phyloP scores from a whole-genome alignment of 1,284 basidiomycete genomes.

The Cutaneotrichosporon sp. region DNA sequence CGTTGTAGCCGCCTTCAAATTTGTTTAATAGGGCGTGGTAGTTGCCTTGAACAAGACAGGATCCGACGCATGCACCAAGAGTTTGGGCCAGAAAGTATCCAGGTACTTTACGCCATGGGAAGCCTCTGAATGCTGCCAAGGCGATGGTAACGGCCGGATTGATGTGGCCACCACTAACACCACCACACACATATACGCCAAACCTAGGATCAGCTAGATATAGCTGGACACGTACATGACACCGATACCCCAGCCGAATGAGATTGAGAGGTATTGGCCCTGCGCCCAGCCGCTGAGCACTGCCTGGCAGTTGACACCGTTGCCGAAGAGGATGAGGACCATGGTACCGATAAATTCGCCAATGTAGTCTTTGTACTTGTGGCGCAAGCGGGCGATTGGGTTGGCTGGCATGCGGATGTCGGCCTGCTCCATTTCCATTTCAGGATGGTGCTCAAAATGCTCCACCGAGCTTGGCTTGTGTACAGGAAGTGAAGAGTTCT shows the following conservation, averaged over 20 bases:
- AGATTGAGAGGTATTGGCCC: slow-evolving; percentile 19
- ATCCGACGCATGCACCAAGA: slow-evolving; percentile 35
- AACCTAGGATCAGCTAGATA: slow-evolving; percentile 13
- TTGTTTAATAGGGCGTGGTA: slow-evolving; percentile 20
- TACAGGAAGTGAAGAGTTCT: background rate
- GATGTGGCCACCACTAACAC: slow-evolving; percentile 33
- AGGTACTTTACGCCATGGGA: slow-evolving; percentile 44
- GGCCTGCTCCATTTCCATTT: background rate
- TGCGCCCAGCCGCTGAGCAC: slow-evolving; percentile 17
- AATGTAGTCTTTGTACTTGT: slow-evolving; percentile 14
- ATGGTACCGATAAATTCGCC: slow-evolving; percentile 25
- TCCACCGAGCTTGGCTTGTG: background rate
- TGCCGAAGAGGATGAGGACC: slow-evolving; percentile 24
- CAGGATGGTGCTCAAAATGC: slow-evolving; percentile 11
- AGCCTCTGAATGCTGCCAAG: slow-evolving; percentile 30
- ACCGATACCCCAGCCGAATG: slow-evolving; percentile 25
- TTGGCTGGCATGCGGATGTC: slow-evolving; percentile 5
- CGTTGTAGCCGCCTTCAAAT: slow-evolving; percentile 20
- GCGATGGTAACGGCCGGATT: slow-evolving; percentile 35
- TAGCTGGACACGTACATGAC: slow-evolving; percentile 17
- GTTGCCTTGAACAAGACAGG: slow-evolving; percentile 35
- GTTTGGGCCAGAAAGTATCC: slow-evolving; percentile 39
- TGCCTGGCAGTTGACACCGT: slow-evolving; percentile 25
- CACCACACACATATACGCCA: slow-evolving; percentile 17
- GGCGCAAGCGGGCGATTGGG: slow-evolving; percentile 11